Evolutionary conservation across 2,329 filamentous ascomycete genomes (phyloP).

Genomic region (Aspergillus pseudoviridinutans): DNA sequence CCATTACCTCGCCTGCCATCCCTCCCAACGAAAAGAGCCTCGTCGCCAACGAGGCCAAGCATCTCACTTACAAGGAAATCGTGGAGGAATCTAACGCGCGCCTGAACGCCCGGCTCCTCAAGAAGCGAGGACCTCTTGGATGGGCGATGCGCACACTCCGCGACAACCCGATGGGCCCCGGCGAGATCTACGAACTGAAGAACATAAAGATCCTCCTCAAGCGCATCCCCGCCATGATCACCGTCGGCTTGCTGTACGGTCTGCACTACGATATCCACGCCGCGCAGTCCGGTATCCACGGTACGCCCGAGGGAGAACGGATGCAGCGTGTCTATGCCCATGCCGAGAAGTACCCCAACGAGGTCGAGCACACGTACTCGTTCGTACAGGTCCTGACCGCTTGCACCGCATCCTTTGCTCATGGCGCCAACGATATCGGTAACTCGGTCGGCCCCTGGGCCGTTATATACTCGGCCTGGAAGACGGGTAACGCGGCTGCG

Average conservation of each 20-base stretch:
- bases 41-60: constrained; percentile 46
- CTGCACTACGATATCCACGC: constrained; percentile 78
- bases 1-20: constrained; percentile 18
- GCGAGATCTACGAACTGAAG: constrained; percentile 68
- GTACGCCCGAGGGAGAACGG: constrained; percentile 68
- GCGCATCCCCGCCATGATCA: constrained; percentile 65
- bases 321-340: constrained; percentile 65
- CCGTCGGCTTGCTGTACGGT: constrained; percentile 65
- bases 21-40: constrained; percentile 36
- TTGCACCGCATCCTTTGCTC: constrained; percentile 50
- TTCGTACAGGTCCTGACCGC: constrained; percentile 54
- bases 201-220: constrained; percentile 63
- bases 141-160: constrained; percentile 78
- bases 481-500: constrained; percentile 56
- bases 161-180: constrained; percentile 68
- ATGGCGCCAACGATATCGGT: constrained; percentile 74
- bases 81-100: constrained; percentile 53
- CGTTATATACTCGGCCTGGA: constrained; percentile 66
- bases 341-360: constrained; percentile 64
- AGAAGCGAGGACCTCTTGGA: constrained; percentile 64
- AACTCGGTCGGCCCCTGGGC: constrained; percentile 69
- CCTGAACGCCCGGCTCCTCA: constrained; percentile 61
- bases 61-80: constrained; percentile 60
- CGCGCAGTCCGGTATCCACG: constrained; percentile 65
- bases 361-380: constrained; percentile 61